Evolutionary conservation across 176 grass and related monocot species (phyloP), one percentile per base, ranked within the genome.

Genomic region (Musa itinerans): DNA sequence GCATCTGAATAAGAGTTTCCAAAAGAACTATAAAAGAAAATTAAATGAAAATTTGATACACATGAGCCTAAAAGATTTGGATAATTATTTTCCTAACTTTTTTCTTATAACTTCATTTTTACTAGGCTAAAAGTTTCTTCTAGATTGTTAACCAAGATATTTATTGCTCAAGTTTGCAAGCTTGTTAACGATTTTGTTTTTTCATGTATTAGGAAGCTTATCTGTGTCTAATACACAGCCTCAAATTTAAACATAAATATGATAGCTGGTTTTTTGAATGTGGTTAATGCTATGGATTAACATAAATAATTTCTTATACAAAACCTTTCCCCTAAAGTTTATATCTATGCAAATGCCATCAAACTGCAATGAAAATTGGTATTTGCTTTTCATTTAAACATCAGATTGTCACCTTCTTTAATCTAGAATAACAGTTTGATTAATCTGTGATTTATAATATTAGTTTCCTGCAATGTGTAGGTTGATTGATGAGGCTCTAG

Each of bases 401-500:
- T 19, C 68, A 70, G 8, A 50, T 8, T 43, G 34, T 43, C 10
- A 65, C n/a, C 63, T 65, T 65, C 9, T 51, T 2, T 51, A 52
- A 11, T 71, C 48, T 51, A 50, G 50, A 5, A 27, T 16, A 10
- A 14, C 26, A 29, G 0, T 27, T 26, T 74, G 8, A 57, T 26
- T 48, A 52, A 11, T 9, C 19, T 24, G 22, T 26, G 16, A 9
- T 10, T 71, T 64, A 68, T 14, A 77, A 74, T 11, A 77, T 20
- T 53, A 8, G 55, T 66, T 83, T 24, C 52, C 63, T 73, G 48
- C 74, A 50, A 25, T 81, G 75, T 87, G 57, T 83, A 97, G 94
- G 84, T 57, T 97, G 80, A 89, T 97, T 52, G 94, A 97, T 87
- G 94, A 97, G 71, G 88, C 94, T 80, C 83, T 97, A 80, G 77